Evolutionary conservation across 371 early-diverging fungal species (phyloP).

Genomic region (Blyttiomyces sp.): DNA sequence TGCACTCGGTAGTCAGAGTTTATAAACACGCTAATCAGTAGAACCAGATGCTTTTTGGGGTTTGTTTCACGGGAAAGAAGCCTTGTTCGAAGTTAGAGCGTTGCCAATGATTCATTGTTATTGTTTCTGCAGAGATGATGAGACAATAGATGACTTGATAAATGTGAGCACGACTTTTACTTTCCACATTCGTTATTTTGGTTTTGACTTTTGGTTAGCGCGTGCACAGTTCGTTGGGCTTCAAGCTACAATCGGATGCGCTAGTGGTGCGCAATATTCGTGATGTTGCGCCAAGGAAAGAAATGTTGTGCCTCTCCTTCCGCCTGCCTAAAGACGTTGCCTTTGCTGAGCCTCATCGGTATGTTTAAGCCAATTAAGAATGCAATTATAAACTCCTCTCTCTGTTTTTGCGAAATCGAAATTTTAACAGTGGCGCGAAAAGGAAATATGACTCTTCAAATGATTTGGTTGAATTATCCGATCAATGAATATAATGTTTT

Average conservation of each 20-base stretch:
- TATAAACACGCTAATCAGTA: constrained; percentile 23
- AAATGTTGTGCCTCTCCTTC: constrained; percentile 94
- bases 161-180: constrained; percentile 59
- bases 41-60: constrained; percentile 46
- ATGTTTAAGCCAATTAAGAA: no score
- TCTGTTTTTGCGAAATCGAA: no score
- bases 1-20: not conserved
- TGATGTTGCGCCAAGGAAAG: constrained; percentile 95
- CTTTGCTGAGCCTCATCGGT: constrained; percentile 27
- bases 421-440: no score
- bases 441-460: no score
- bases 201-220: constrained; percentile 57
- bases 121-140: constrained; percentile 81
- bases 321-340: constrained; percentile 43
- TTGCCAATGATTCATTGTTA: constrained; percentile 90
- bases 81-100: constrained; percentile 32
- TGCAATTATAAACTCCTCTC: no score
- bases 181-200: constrained; percentile 94
- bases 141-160: constrained; percentile 43
- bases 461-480: no score
- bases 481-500: not conserved
- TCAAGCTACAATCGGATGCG: not conserved
- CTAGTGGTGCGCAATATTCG: constrained; percentile 70
- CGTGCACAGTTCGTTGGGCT: not conserved
- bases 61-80: constrained; percentile 43